These are phyloP conservation scores for Fraxinus quadrangulata DNA, from an alignment of 257 asterid species.

Conservation along the genomic window DNA sequence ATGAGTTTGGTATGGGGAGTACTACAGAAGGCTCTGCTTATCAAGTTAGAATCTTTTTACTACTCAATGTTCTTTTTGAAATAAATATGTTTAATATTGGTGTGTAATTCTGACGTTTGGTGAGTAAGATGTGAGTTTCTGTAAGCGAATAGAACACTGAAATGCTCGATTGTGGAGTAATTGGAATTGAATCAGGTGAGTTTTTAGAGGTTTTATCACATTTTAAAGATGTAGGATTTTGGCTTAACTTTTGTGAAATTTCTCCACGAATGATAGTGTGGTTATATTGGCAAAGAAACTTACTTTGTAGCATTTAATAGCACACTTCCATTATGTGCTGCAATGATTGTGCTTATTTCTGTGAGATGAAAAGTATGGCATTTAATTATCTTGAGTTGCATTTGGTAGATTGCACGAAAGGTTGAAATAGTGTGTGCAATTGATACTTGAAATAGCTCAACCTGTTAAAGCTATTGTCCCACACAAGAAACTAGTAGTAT, in stretches of 20 bases:
- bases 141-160: neutral
- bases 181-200: neutral
- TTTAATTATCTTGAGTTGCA: neutral
- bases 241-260: neutral
- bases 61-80: neutral
- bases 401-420: neutral
- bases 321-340: neutral
- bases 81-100: slow-evolving; percentile 3
- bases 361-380: neutral
- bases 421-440: neutral
- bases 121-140: neutral
- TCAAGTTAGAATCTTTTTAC: slow-evolving; percentile 45
- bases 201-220: neutral
- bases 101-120: neutral
- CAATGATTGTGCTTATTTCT: neutral
- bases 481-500: neutral
- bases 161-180: neutral
- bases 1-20: slow-evolving; percentile 99
- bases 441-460: neutral
- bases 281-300: neutral
- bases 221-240: neutral
- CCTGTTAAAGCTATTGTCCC: neutral
- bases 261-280: neutral
- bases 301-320: neutral
- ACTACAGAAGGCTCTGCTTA: slow-evolving; percentile 91